Percentiles rank a stretch among this genome's conserved stretches.
These are phyloP conservation scores for Trichothecium sympodiale DNA, from an alignment of 2,329 filamentous ascomycete species.

Conservation along the genomic window DNA sequence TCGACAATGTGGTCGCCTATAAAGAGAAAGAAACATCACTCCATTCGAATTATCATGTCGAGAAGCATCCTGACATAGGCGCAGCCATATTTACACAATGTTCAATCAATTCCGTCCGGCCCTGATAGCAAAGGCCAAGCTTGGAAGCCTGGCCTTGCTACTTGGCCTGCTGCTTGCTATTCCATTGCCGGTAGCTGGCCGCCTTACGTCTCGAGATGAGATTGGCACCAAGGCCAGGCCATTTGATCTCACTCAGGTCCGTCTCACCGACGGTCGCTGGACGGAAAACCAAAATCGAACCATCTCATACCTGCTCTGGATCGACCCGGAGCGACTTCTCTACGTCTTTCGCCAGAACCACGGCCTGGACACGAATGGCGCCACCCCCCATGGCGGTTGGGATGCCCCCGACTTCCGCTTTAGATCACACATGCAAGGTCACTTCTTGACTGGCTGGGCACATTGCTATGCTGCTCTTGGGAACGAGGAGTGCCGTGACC, in stretches of 20 bases:
- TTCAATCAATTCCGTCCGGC: too few species aligned
- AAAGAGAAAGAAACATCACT: too few species aligned
- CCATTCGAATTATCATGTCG: too few species aligned
- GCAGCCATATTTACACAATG: too few species aligned
- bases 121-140: too few species aligned
- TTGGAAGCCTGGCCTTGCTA: too few species aligned
- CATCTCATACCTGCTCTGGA: conserved; percentile 30
- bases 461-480: conserved; percentile 32
- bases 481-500: conserved; percentile 30
- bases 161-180: too few species aligned
- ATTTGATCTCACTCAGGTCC: conserved; percentile 5
- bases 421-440: conserved; percentile 37
- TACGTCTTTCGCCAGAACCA: conserved; percentile 38
- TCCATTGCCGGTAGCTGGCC: too few species aligned
- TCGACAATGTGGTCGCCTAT: too few species aligned
- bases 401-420: conserved; percentile 43
- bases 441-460: conserved; percentile 38
- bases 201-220: too few species aligned
- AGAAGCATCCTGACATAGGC: too few species aligned
- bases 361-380: conserved; percentile 32
- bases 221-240: conserved; percentile 1
- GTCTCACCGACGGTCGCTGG: conserved; percentile 4
- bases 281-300: conserved; percentile 28
- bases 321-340: conserved; percentile 33
- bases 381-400: conserved; percentile 36